Percentiles rank a stretch among this genome's conserved stretches.
These are phyloP conservation scores for Acanthamoeba rhysodes DNA, from an alignment of 208 protist genomes.

Conservation along the genomic window DNA sequence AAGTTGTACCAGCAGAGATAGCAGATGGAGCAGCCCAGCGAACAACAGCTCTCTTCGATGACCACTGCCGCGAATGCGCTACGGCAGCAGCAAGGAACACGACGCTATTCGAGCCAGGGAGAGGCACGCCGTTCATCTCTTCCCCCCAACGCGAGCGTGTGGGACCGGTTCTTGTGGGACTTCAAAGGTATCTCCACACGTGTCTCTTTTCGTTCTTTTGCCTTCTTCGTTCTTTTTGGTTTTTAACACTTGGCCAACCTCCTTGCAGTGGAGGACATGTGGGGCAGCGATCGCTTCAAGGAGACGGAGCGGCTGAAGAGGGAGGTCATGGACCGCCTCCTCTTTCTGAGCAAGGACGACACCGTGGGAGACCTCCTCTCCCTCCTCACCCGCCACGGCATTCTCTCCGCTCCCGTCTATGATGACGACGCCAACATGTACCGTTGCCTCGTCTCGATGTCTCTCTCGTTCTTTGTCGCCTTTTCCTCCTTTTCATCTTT, in stretches of 20 bases:
- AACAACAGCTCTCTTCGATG: too few species aligned
- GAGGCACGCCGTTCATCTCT: neutral
- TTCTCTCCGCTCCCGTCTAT: conserved; percentile 44
- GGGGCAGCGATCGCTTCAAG: conserved; percentile 24
- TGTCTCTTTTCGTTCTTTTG: neutral
- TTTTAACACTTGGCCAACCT: neutral
- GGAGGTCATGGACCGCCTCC: conserved; percentile 6
- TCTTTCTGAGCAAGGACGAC: conserved; percentile 21
- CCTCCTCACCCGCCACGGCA: neutral
- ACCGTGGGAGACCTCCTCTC: neutral
- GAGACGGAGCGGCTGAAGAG: neutral
- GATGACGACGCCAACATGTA: conserved; percentile 66
- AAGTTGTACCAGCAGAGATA: too few species aligned
- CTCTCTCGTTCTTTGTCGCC: too few species aligned
- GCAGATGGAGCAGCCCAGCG: too few species aligned
- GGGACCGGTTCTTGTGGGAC: conserved; percentile 24
- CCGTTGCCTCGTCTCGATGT: neutral
- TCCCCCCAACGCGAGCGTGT: neutral
- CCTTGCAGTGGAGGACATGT: conserved; percentile 7
- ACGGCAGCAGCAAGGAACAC: neutral
- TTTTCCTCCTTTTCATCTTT: too few species aligned
- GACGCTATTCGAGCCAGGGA: neutral
- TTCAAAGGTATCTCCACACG: neutral
- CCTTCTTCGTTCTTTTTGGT: neutral
- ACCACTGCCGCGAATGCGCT: neutral